These are phyloP conservation scores for Coelastrella sp. DNA, from an alignment of 139 green algal genomes.

Conservation along the genomic window DNA sequence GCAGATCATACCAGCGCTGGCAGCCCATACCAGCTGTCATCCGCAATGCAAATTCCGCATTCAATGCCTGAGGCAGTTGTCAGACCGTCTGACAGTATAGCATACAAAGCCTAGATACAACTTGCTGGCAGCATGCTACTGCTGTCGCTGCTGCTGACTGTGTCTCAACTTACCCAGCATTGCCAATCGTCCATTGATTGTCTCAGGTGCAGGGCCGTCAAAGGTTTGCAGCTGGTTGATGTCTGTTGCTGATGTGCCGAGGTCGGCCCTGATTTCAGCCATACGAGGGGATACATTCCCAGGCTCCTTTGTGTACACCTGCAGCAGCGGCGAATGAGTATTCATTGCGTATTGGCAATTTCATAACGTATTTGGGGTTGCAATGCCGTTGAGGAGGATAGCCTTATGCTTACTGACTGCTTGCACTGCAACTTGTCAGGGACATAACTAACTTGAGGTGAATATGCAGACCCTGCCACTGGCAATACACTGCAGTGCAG, in stretches of 20 bases:
- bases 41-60: no score
- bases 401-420: no score
- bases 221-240: conserved; percentile 36
- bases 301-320: conserved; percentile 34
- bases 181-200: conserved; percentile 19
- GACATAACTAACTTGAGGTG: no score
- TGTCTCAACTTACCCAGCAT: conserved; percentile 2
- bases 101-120: neutral
- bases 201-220: conserved; percentile 41
- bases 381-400: neutral
- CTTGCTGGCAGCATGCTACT: neutral
- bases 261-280: conserved; percentile 37
- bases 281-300: conserved; percentile 37
- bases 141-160: neutral
- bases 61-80: no score
- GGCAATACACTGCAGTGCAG: no score
- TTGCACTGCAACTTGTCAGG: neutral
- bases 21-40: no score
- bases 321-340: neutral
- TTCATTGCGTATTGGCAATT: no score
- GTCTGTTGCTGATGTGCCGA: conserved; percentile 38
- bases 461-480: no score
- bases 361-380: neutral
- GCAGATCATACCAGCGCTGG: no score
- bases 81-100: no score